Evolutionary conservation across 164 flowering plant species (phyloP).

Genomic region (Liquidambar formosana): DNA sequence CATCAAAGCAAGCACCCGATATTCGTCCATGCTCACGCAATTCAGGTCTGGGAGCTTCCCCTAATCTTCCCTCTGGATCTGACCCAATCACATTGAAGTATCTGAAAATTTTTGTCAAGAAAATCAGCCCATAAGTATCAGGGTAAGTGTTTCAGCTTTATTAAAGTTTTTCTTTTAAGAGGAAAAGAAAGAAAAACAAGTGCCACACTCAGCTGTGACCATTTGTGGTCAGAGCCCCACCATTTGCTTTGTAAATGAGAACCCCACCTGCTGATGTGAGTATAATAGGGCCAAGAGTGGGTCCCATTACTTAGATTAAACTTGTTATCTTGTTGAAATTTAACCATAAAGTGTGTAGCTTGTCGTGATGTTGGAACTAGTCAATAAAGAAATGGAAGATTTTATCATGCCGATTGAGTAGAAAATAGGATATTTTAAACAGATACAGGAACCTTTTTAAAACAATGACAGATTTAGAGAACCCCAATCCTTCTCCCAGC

Average conservation of each 20-base stretch:
- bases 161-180: no score
- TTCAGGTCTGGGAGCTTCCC: slow-evolving; percentile 98
- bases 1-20: slow-evolving; percentile 99
- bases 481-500: no score
- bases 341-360: background rate
- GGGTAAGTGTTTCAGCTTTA: no score
- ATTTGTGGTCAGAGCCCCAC: background rate
- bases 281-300: background rate
- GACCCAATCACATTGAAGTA: slow-evolving; percentile 99
- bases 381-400: background rate
- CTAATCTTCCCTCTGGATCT: slow-evolving; percentile 92
- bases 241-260: no score
- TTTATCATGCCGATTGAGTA: background rate
- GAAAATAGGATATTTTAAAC: background rate
- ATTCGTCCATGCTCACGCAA: slow-evolving; percentile 97
- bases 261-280: background rate
- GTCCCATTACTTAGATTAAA: background rate
- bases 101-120: slow-evolving; percentile 31
- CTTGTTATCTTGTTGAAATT: background rate
- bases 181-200: no score
- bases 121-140: slow-evolving; percentile 1
- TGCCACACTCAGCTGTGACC: background rate
- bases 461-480: no score
- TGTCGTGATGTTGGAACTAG: background rate
- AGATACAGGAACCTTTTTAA: background rate